Evolutionary conservation across 2,329 filamentous ascomycete species (phyloP), one percentile per base, ranked within the genome.

Genomic region (Herpotrichia juniperi): DNA sequence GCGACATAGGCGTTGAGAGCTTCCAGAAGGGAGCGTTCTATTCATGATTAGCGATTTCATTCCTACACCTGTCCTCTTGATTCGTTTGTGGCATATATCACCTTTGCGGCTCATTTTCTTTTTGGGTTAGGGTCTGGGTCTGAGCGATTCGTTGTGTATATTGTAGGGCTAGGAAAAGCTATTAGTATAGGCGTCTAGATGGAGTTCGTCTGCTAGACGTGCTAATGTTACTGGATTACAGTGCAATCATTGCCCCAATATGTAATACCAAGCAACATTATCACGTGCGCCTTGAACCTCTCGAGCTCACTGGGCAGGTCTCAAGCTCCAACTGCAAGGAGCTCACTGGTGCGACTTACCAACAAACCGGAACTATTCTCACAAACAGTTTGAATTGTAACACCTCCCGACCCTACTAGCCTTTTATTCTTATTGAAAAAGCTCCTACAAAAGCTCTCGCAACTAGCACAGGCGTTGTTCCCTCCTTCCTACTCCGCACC

Each of bases 1-100:
- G 83, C 2, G 86, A 89, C 67, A 84, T 88, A 56, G 80, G 79
- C 14, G 80, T 87, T 5, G 87, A 90, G 71, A 88, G 85, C 65
- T 89, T 90, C 71, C 87, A 89, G 71, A 88, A 87, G 74, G 85
- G 85, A 47, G 83, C 83, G 16, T 88, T 89, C 66, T 86, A 87
- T 72, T 86, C 84, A 48, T 87, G 74, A 79, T 48, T 6, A 42
- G 34, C 46, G 35, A 42, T n/a, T 19, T n/a, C 12, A 16, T 40
- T 30, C n/a, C 26, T 48, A 32, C 24, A 8, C 10, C 17, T 19
- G 42, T 17, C 37, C 50, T 53, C 32, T 50, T 22, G 35, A 16
- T 49, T 53, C 44, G 11, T 24, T 50, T 42, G 62, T 51, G 35
- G 16, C 32, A 37, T 40, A 40, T 37, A 32, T 24, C 11, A 12